Evolutionary conservation across 2,329 filamentous ascomycete species (phyloP), one percentile per base, ranked within the genome.

Genomic region (Dryadomyces quercus-mongolicae): DNA sequence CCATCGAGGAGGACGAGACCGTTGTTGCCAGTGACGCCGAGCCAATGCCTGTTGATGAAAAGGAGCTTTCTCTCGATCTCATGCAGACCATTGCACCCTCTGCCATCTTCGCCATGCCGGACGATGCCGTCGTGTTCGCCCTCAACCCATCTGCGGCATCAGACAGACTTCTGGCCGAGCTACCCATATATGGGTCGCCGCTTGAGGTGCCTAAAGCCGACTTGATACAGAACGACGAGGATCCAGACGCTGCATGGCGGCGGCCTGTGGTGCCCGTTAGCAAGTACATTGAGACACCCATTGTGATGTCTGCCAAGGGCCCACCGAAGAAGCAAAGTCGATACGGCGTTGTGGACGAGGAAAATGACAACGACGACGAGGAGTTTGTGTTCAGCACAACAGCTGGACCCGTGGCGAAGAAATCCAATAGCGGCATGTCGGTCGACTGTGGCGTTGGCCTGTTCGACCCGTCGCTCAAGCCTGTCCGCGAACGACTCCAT

Each of bases 401-500:
- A 1, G 5, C 16, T 16, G 43, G 20, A 21, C 21, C 13, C 7
- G 7, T 47, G 5, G 21, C 25, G 15, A 2, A n/a, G 20, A 16
- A 18, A 5, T 5, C 15, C 13, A 34, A 18, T 15, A 12, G 10
- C 20, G 25, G 25, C 15, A 42, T 49, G 10, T 25, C 53, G 12
- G 42, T 52, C 1, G 51, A 54, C 8, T 52, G 34, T 18, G 22
- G 20, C 9, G 88, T 96, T 55, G 91, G 92, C 1, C 73, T 98
- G 0, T 98, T 98, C 69, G 83, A 88, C 58, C 83, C 88, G 0
- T 88, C 95, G 57, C 92, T 94, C 71, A 94, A 92, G 67, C 79
- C 84, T 54, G 90, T 96, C 44, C 82, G 92, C 55, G 92, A 97
- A 65, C 80, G 93, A 16, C 79, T 98, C 5, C 89, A 96, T 65